These are phyloP conservation scores for Taxillus chinensis DNA, from an alignment of 164 flowering plant species.

Conservation along the genomic window DNA sequence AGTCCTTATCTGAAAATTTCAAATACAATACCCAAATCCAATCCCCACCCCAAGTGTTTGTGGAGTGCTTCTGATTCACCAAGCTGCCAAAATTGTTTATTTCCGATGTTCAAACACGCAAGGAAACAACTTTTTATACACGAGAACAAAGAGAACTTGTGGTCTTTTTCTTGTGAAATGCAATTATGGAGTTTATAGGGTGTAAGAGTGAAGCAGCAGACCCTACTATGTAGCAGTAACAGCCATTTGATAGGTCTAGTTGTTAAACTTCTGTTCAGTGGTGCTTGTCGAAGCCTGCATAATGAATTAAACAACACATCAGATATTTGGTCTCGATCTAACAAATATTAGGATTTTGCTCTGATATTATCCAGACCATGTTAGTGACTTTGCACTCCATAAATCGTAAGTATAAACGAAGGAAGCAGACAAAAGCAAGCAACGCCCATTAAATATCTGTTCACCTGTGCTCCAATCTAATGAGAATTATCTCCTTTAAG, in stretches of 20 bases:
- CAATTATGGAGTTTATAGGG: conserved; percentile 1
- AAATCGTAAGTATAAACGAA: no score
- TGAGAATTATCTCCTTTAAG: no score
- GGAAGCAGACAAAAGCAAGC: no score
- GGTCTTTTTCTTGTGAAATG: conserved; percentile 8
- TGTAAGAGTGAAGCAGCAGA: conserved; percentile 11
- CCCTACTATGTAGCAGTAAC: conserved; percentile 6
- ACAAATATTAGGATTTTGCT: background rate
- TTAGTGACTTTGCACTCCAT: no score
- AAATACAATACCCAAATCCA: conserved; percentile 3
- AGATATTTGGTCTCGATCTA: background rate
- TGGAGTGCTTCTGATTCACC: conserved; percentile 9
- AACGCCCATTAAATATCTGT: no score
- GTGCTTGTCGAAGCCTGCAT: conserved; percentile 65
- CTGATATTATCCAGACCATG: no score
- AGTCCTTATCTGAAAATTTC: conserved; percentile 10
- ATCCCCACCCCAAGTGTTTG: conserved; percentile 1
- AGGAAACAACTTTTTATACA: conserved; percentile 37
- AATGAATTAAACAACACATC: conserved; percentile 6
- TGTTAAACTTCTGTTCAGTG: conserved; percentile 58
- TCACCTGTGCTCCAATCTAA: no score
- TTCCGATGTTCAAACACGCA: conserved; percentile 13
- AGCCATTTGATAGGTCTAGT: conserved; percentile 13
- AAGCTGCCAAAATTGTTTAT: conserved; percentile 33
- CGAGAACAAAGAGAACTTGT: conserved; percentile 8